Evolutionary conservation across 192 early-diverging fungal species (phyloP), one percentile per base, ranked within the genome.

Genomic region (Helicostylum pulchrum): DNA sequence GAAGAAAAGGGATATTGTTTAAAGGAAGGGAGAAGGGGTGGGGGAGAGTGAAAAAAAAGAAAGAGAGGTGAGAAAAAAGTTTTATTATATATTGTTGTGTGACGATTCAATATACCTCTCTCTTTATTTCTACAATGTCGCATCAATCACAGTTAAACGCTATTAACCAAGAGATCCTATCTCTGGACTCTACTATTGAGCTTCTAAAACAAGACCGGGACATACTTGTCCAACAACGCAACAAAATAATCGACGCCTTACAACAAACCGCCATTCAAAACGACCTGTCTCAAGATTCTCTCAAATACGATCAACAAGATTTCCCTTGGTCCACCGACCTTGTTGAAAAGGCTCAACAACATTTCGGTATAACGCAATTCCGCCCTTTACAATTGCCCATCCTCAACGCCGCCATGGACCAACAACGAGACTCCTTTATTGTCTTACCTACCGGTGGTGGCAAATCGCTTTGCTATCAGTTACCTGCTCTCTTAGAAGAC

Each of bases 381-480:
- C 84, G 94, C 14, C 76, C 84, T n/a, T 87, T 92, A 48, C 96
- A 98, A 74, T 68, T 91, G 7, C 86, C 90, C 21, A 91, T 90
- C 4, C 92, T 98, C 54, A 93, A 96, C 69, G 88, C 93, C 1
- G 87, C 93, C 2, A 67, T 96, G 8, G 64, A 78, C 20, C 91
- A 90, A 17, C 76, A 85, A 47, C 44, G 61, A n/a, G 94, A 98
- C 66, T 78, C 87, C 20, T 92, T 99, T 76, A 88, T 99, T 39
- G 79, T 97, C 23, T 93, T 99, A 88, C 94, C 96, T 2, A 97
- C 94, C 0, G 96, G 96, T 36, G 94, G 93, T 4, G 96, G 94
- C 11, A 99, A 99, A 72, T 90, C 88, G 34, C 79, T 97, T 17
- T 99, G 96, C 74, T 97, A 96, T 71, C 94, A 95, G 78, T 79